These are phyloP conservation scores for Tulasnella sp. DNA, from an alignment of 768 basidiomycete genomes.

Conservation along the genomic window DNA sequence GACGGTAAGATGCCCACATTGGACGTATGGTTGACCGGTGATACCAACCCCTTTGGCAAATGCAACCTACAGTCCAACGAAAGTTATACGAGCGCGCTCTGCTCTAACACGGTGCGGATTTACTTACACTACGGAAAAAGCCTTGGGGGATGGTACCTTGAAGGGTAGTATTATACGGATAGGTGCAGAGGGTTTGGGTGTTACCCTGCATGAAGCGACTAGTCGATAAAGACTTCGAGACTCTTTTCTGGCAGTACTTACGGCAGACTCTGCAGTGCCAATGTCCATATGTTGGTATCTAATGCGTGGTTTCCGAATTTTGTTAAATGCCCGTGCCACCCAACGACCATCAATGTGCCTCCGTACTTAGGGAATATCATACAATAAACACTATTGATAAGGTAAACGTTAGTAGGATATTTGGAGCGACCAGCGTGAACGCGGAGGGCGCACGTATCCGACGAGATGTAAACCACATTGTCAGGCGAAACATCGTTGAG, in stretches of 20 bases:
- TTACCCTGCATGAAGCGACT: not conserved
- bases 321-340: not conserved
- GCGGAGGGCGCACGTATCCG: constrained; percentile 5
- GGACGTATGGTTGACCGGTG: constrained; percentile 16
- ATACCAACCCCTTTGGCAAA: constrained; percentile 12
- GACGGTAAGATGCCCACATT: not conserved
- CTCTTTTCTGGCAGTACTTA: not conserved
- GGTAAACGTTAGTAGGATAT: not conserved
- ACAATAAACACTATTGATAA: constrained; percentile 20
- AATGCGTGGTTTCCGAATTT: not conserved
- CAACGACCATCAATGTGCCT: not conserved
- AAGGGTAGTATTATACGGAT: constrained; percentile 13
- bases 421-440: not conserved
- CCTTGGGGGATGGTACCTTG: constrained; percentile 22
- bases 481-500: constrained; percentile 7
- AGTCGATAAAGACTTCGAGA: not conserved
- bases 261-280: constrained; percentile 8
- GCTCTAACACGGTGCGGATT: not conserved
- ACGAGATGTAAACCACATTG: constrained; percentile 26
- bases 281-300: constrained; percentile 18
- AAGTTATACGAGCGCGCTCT: not conserved
- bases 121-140: not conserved
- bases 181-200: constrained; percentile 24
- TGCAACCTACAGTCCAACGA: not conserved
- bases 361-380: constrained; percentile 29